Evolutionary conservation across 2,329 filamentous ascomycete genomes (phyloP).

Genomic region (Claviceps quebecensis): DNA sequence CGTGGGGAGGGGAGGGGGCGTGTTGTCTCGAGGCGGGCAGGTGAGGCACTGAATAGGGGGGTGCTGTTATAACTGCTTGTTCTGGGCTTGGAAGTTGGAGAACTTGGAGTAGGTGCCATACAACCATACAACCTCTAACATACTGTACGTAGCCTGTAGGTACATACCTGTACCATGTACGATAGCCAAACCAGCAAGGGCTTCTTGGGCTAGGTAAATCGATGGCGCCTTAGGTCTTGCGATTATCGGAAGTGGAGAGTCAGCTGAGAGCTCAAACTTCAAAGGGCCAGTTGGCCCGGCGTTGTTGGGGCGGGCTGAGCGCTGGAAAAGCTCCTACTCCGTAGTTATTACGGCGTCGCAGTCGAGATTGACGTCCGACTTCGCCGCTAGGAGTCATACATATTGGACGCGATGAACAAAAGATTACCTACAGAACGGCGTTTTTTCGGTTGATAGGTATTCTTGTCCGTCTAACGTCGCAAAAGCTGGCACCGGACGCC

Average conservation of each 20-base stretch:
- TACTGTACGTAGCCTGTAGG: no score
- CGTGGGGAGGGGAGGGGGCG: constrained; percentile 5
- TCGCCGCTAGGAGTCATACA: background rate
- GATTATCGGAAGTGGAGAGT: constrained; percentile 16
- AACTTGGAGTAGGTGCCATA: background rate
- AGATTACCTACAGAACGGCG: no score
- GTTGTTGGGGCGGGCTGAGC: constrained; percentile 4
- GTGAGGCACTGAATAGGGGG: constrained; percentile 6
- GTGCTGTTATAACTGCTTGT: constrained; percentile 12
- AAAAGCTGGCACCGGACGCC: no score
- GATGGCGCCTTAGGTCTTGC: constrained; percentile 16
- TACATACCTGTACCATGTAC: no score
- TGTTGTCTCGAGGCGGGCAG: constrained; percentile 6
- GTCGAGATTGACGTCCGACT: background rate
- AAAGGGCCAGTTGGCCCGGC: background rate
- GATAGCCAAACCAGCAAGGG: no score
- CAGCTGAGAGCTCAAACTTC: background rate
- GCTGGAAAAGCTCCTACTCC: background rate
- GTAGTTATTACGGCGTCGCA: background rate
- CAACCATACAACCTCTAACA: no score
- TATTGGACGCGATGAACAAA: no score
- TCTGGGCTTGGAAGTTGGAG: constrained; percentile 11
- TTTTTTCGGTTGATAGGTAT: no score
- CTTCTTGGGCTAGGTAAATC: constrained; percentile 12
- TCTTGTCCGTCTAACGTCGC: no score